Conservation (phyloP, 768 basidiomycete genomes). For the Dacryopinax primogenitus region DNA sequence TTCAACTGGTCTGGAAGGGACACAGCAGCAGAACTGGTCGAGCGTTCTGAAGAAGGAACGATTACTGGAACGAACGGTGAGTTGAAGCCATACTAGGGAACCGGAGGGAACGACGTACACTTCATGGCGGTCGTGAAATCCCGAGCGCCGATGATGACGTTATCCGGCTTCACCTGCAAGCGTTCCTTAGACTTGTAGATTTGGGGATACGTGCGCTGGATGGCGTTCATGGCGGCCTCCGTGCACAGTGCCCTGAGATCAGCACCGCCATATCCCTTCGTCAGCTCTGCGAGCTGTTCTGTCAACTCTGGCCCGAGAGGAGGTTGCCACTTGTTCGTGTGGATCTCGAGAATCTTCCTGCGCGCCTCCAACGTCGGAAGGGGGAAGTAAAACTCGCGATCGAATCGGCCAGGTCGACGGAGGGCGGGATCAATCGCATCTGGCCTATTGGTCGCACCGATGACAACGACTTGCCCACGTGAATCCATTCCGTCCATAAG, state of each 20-base stretch:
- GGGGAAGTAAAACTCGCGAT: constrained; percentile 96
- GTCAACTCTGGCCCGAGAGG: constrained; percentile 42
- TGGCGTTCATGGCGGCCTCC: constrained; percentile 90
- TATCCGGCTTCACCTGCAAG: constrained; percentile 68
- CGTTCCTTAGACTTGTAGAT: constrained; percentile 88
- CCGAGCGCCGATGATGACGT: constrained; percentile 66
- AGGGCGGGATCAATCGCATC: constrained; percentile 97
- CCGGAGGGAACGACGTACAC: constrained; percentile 41
- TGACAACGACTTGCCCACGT: constrained; percentile 87
- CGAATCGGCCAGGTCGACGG: constrained; percentile 86
- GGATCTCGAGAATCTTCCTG: constrained; percentile 77
- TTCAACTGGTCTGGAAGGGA: constrained; percentile 75
- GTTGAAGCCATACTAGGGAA: constrained; percentile 4
- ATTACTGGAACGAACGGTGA: constrained; percentile 46
- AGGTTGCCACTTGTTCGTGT: constrained; percentile 81
- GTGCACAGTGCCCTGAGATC: constrained; percentile 93
- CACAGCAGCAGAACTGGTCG: constrained; percentile 71
- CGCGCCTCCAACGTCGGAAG: constrained; percentile 73
- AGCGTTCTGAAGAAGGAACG: constrained; percentile 87
- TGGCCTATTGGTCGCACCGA: constrained; percentile 93
- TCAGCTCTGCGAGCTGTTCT: constrained; percentile 67
- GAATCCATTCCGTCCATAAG: constrained; percentile 99
- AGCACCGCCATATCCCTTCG: constrained; percentile 96
- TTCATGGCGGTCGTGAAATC: constrained; percentile 98
- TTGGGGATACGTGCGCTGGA: constrained; percentile 91